Base-by-base conservation (phyloP, 2,329 filamentous ascomycete genomes). In the Pseudogymnoascus sp. region DNA sequence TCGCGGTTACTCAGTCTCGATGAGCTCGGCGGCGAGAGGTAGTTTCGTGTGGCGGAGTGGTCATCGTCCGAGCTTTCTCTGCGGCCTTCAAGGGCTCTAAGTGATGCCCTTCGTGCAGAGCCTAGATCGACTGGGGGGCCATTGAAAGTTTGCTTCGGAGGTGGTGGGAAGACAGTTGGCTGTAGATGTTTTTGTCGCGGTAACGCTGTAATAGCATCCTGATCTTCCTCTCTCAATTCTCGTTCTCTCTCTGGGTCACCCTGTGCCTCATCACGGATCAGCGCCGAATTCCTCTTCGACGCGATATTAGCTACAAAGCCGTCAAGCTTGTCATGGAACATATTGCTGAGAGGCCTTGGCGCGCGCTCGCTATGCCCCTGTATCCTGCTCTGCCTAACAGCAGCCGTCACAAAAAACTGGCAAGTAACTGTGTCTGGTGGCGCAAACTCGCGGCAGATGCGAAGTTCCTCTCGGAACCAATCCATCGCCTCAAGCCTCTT, bases 391-490 rank as follows among this genome's bases (percentile, higher is more conserved):
- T 69, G 67, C 62, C 70, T 65, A 65, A 88, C 86, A 6, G 90
- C 82, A 0, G 87, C 84, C 0, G 92, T 97, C 65, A 96, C 89
- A 74, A 90, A 96, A 77, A 96, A 96, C 71, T 95, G 92, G 76
- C 92, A 96, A 21, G 89, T 89, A 7, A 96, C 89, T 28, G 89
- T 88, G 69, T 94, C 90, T 0, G 89, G 88, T 1, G 92, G 92
- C 8, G 92, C 92, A 57, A 85, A 87, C 72, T 96, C 90, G 67
- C 90, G 83, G 74, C 92, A 96, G 67, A 96, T 95, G 55, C 91
- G 83, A 61, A 96, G 79, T 72, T 96, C 92, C 74, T 96, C 92
- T 65, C 90, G 89, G 79, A 96, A 97, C 92, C 92, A 97, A 71
- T 96, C 90, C 85, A 97, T 90, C 0, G 90, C 90, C 72, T 96